phyloP scores from a whole-genome alignment of 2,329 filamentous ascomycete genomes.

The Cladosporium cucumerinum region DNA sequence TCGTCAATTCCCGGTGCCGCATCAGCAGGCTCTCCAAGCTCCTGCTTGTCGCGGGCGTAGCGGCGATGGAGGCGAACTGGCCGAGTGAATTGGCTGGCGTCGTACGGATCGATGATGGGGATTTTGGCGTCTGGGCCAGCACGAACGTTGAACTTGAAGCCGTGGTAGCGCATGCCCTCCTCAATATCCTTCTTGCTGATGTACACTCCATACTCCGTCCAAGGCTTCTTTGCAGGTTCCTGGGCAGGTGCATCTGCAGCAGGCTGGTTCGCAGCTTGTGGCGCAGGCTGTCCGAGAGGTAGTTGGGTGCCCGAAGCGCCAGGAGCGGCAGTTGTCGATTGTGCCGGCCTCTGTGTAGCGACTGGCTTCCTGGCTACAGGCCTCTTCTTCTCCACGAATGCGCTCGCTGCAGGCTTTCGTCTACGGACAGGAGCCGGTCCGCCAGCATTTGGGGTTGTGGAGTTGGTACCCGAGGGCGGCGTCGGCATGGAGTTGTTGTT shows the following conservation, averaged over 20 bases:
- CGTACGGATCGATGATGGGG: slow-evolving; percentile 56
- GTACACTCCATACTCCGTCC: slow-evolving; percentile 34
- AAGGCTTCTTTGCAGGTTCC: background rate
- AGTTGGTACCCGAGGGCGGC: slow-evolving; percentile 29
- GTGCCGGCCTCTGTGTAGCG: slow-evolving; percentile 17
- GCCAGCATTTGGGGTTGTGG: slow-evolving; percentile 34
- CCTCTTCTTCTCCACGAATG: slow-evolving; percentile 30
- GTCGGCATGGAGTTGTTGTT: slow-evolving; percentile 34
- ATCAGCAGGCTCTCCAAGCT: slow-evolving; percentile 31
- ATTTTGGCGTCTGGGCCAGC: slow-evolving; percentile 25
- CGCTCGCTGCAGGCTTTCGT: slow-evolving; percentile 34
- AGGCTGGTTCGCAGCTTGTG: background rate
- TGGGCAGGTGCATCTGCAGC: background rate
- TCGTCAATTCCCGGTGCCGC: slow-evolving; percentile 55
- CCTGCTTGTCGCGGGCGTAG: slow-evolving; percentile 67
- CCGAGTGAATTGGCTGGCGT: slow-evolving; percentile 79
- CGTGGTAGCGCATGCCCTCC: slow-evolving; percentile 78
- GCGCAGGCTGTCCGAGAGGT: background rate
- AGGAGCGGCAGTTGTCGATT: background rate
- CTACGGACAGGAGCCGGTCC: slow-evolving; percentile 33
- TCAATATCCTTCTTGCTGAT: slow-evolving; percentile 78
- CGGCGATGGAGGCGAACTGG: slow-evolving; percentile 87
- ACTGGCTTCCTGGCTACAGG: slow-evolving; percentile 35
- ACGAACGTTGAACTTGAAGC: slow-evolving; percentile 74
- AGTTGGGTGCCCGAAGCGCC: background rate